Evolutionary conservation across 2,329 filamentous ascomycete species (phyloP).

Genomic region (Diaporthe helianthi): DNA sequence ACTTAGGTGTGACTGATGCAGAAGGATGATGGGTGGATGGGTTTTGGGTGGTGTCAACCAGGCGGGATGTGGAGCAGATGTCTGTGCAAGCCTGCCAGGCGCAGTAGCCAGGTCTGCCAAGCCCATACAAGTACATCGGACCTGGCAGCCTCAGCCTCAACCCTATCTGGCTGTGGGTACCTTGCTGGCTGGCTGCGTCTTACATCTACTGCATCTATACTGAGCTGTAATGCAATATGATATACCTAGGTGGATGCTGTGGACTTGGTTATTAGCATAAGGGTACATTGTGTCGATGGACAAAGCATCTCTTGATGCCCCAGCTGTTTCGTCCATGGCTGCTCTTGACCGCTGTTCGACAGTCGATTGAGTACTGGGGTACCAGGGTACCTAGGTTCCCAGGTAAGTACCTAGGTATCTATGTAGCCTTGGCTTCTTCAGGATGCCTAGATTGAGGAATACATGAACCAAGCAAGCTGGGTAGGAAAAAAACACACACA

Average conservation of each 20-base stretch:
- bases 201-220: neutral
- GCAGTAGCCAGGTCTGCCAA: neutral
- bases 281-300: neutral
- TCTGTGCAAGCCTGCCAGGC: neutral
- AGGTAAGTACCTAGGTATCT: neutral
- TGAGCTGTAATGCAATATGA: neutral
- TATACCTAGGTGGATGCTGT: neutral
- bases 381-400: no score
- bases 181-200: neutral
- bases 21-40: constrained; percentile 15
- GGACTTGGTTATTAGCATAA: neutral
- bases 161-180: neutral
- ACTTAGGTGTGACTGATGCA: constrained; percentile 18
- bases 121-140: neutral
- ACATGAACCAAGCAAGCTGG: neutral
- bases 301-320: constrained; percentile 8
- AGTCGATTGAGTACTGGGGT: neutral
- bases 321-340: neutral
- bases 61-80: constrained; percentile 13
- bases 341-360: neutral
- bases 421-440: neutral
- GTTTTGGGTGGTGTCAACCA: constrained; percentile 14
- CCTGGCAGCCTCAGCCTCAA: constrained; percentile 9
- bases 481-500: neutral
- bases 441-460: neutral